Base-by-base conservation (phyloP, 805 yeast species). In the Wickerhamiella galacta region DNA sequence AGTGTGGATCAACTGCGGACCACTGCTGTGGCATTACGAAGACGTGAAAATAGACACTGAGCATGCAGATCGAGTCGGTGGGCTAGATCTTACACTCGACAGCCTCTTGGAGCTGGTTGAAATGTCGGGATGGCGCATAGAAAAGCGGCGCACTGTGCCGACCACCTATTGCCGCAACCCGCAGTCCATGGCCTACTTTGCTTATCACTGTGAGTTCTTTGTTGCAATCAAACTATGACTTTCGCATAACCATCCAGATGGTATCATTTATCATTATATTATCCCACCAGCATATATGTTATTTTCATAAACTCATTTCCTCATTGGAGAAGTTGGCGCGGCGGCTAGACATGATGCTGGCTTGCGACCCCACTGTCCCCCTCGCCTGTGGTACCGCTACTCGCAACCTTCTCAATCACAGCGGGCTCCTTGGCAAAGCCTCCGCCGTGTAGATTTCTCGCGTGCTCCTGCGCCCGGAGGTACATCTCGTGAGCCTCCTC, bases 1-100 rank as follows among this genome's bases (percentile, higher is more conserved):
- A 1, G 60, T 64, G 31, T 83, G 95, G 95, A 69, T 83, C 36
- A 83, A 83, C 48, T 67, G 71, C 46, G 83, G 83, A 0, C 82
- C 81, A 0, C 52, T 74, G 28, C 52, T 72, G 32, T 74, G 83
- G 83, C 87, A 77, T 51, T 72, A 64, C 46, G 36, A 34, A 20
- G 31, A 24, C 7, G 18, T 14, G 19, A 10, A 12, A 6, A 17
- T 18, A 4, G 18, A 19, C 20, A 18, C 17, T 4, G 9, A 10
- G 6, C 83, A 75, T 42, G 66, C 64, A 35, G 67, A 63, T 21
- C 54, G 53, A 11, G 45, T 15, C 20, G 39, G 39, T 8, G 85
- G 83, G 0, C 45, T 76, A 16, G 87, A 77, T 46, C 47, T 78
- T 16, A 49, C 73, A 1, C 43, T 63, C 32, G 73, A 70, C 2